Conservation (phyloP, 805 yeast species). For the Ogataea naganishii region DNA sequence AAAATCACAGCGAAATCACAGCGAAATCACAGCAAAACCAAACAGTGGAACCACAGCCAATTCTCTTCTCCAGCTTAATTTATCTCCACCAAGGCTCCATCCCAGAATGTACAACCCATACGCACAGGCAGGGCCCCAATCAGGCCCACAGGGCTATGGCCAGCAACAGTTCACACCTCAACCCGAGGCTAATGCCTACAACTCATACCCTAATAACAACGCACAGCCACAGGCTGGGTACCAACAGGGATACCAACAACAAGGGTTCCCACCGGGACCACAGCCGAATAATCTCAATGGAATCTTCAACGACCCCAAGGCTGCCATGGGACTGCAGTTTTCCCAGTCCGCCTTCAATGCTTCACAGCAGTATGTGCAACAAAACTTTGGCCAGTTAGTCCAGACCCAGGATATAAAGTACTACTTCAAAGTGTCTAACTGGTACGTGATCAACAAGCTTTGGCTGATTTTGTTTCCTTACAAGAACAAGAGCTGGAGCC, state of each 20-base stretch:
- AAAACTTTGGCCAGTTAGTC: constrained; percentile 49
- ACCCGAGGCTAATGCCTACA: constrained; percentile 6
- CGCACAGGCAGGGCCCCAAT: constrained; percentile 1
- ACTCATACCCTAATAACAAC: constrained; percentile 15
- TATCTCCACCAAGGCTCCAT: no score
- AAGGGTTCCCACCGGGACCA: no score
- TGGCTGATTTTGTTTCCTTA: constrained; percentile 77
- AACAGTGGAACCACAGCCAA: no score
- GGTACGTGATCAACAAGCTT: constrained; percentile 72
- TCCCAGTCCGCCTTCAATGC: constrained; percentile 80
- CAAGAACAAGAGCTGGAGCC: constrained; percentile 74
- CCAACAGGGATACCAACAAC: constrained; percentile 2
- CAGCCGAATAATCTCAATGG: constrained; percentile 22
- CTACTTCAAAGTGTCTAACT: constrained; percentile 87
- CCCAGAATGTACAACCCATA: constrained; percentile 3
- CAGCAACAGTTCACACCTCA: neutral
- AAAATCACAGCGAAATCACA: no score
- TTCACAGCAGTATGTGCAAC: constrained; percentile 71
- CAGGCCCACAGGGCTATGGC: constrained; percentile 1
- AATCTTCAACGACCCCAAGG: constrained; percentile 68
- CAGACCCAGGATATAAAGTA: constrained; percentile 57
- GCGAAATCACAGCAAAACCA: no score
- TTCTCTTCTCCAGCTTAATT: no score
- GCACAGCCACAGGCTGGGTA: constrained; percentile 10
- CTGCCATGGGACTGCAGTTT: constrained; percentile 79